These are phyloP conservation scores for Stagonosporopsis cucurbitacearum DNA, from an alignment of 2,329 filamentous ascomycete species.

Conservation along the genomic window DNA sequence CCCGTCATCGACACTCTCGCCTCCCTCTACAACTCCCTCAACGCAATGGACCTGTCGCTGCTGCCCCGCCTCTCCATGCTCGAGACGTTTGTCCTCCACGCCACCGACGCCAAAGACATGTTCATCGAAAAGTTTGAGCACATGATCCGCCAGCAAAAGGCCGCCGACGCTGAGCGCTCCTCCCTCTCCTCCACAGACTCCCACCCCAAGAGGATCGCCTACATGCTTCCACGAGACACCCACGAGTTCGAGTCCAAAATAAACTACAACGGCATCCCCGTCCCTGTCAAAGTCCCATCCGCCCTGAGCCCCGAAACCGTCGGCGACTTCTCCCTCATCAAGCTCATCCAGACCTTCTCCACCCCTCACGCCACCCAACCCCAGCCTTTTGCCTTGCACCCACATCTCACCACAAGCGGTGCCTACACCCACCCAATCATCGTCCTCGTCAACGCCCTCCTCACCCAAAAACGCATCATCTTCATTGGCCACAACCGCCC, in stretches of 20 bases:
- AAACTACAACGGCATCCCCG: constrained; percentile 93
- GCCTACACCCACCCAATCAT: constrained; percentile 91
- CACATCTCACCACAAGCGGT: constrained; percentile 92
- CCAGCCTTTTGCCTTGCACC: constrained; percentile 83
- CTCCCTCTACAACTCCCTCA: constrained; percentile 88
- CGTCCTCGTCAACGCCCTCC: constrained; percentile 88
- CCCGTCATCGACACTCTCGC: constrained; percentile 87
- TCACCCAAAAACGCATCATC: constrained; percentile 95
- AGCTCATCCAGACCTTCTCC: constrained; percentile 94
- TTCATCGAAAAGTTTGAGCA: constrained; percentile 98
- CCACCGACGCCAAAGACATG: constrained; percentile 91
- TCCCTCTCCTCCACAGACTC: constrained; percentile 47
- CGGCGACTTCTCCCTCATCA: constrained; percentile 96
- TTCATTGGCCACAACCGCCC: constrained; percentile 95
- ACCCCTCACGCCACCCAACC: constrained; percentile 80
- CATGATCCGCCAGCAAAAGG: constrained; percentile 84
- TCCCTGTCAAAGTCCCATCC: constrained; percentile 94
- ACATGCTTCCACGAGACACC: constrained; percentile 86
- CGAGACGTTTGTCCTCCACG: constrained; percentile 84
- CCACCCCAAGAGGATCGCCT: constrained; percentile 63
- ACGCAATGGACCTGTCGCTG: constrained; percentile 93
- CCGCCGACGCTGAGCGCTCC: constrained; percentile 61
- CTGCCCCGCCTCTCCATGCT: constrained; percentile 85
- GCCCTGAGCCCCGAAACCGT: constrained; percentile 94
- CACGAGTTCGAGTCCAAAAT: constrained; percentile 97